Percentiles rank a stretch among this genome's conserved stretches.
Evolutionary conservation across 148 eudicot species (phyloP).

Genomic region (Diospyros lotus): DNA sequence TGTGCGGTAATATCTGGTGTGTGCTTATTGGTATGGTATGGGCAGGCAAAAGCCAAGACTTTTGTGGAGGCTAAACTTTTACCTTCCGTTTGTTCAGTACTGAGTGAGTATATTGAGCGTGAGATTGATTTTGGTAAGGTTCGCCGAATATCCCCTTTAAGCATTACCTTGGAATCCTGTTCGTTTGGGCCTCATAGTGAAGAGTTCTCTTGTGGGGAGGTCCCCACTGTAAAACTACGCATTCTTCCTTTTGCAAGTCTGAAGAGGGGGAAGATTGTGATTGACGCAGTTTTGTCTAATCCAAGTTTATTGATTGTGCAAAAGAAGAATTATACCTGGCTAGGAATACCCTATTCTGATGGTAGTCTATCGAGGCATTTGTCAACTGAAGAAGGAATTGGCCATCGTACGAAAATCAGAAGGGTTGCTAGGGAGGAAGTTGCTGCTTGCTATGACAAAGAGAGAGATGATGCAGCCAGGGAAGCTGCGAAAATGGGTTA

Average conservation of each 20-base stretch:
- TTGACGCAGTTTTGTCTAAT: conserved; percentile 83
- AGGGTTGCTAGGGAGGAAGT: conserved; percentile 87
- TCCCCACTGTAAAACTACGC: conserved; percentile 65
- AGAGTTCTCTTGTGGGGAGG: conserved; percentile 96
- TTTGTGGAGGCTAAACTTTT: conserved; percentile 68
- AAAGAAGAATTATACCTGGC: conserved; percentile 89
- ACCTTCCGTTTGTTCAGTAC: conserved; percentile 75
- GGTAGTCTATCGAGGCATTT: conserved; percentile 54
- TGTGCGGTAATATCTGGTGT: conserved; percentile 81
- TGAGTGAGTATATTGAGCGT: conserved; percentile 78
- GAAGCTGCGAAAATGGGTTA: conserved; percentile 72
- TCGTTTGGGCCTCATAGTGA: conserved; percentile 84
- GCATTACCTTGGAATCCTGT: conserved; percentile 92
- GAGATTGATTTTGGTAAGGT: conserved; percentile 91
- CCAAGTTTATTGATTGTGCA: conserved; percentile 83
- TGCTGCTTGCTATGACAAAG: conserved; percentile 47
- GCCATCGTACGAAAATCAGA: conserved; percentile 73
- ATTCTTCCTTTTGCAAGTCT: conserved; percentile 80
- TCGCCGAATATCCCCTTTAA: conserved; percentile 74
- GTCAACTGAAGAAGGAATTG: conserved; percentile 96
- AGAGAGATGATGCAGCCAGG: conserved; percentile 74
- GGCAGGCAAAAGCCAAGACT: conserved; percentile 68
- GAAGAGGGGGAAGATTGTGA: conserved; percentile 83
- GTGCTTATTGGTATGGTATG: conserved; percentile 84
- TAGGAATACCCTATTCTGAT: conserved; percentile 79